Evolutionary conservation across 768 basidiomycete genomes (phyloP).

Genomic region (Lactarius sp.): DNA sequence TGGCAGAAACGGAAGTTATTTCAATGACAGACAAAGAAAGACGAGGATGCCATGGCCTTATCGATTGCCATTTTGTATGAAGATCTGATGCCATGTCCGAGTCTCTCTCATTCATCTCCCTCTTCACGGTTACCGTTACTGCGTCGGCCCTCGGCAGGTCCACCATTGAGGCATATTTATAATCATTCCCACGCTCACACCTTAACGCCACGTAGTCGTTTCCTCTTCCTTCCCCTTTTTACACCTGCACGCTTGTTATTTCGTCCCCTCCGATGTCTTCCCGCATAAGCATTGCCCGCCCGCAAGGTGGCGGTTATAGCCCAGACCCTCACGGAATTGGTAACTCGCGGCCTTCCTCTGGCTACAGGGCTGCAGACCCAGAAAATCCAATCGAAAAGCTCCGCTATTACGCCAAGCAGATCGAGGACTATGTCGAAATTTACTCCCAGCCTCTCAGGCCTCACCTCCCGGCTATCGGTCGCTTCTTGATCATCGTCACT

Average conservation of each 20-base stretch:
- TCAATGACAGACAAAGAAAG: slow-evolving; percentile 70
- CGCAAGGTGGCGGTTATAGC: slow-evolving; percentile 48
- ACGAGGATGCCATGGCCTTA: slow-evolving; percentile 64
- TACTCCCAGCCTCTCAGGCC: slow-evolving; percentile 92
- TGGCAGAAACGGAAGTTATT: slow-evolving; percentile 81
- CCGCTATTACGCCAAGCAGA: slow-evolving; percentile 59
- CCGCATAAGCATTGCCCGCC: slow-evolving; percentile 78
- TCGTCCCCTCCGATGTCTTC: slow-evolving; percentile 54
- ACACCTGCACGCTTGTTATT: not conserved
- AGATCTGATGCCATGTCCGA: too few relatives aligned
- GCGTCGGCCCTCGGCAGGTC: too few relatives aligned
- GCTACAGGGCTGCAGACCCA: slow-evolving; percentile 76
- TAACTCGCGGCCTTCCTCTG: slow-evolving; percentile 61
- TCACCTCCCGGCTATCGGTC: slow-evolving; percentile 88
- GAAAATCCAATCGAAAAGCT: slow-evolving; percentile 81
- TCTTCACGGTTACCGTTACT: too few relatives aligned
- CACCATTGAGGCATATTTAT: not conserved
- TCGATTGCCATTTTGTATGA: too few relatives aligned
- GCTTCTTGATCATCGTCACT: slow-evolving; percentile 96
- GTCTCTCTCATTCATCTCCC: too few relatives aligned
- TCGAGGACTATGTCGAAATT: slow-evolving; percentile 91
- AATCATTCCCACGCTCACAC: slow-evolving; percentile 5
- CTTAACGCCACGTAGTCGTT: slow-evolving; percentile 3
- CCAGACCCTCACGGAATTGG: slow-evolving; percentile 77
- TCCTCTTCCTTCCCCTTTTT: not conserved